Percentiles rank a stretch among this genome's conserved stretches.
Evolutionary conservation across 371 early-diverging fungal species (phyloP).

Genomic region (Mortierella sp.): DNA sequence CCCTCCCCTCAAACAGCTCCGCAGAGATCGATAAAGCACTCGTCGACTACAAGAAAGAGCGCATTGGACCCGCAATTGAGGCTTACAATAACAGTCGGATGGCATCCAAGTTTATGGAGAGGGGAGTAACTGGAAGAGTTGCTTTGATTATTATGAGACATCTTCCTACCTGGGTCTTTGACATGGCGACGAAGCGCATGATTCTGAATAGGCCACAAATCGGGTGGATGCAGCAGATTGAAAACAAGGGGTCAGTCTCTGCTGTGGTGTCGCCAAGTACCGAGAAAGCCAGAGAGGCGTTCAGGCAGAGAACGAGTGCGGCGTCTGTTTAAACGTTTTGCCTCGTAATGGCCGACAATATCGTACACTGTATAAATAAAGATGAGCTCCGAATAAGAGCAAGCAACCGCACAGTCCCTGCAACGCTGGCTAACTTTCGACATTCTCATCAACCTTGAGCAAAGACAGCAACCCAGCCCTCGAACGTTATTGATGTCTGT

Average conservation of each 20-base stretch:
- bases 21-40: not conserved
- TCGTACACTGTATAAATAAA: not conserved
- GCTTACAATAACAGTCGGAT: not conserved
- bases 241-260: too few species aligned
- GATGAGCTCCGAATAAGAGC: too few species aligned
- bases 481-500: too few species aligned
- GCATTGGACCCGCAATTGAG: not conserved
- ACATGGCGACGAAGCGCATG: not conserved
- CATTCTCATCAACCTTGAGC: too few species aligned
- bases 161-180: not conserved
- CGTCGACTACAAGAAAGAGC: not conserved
- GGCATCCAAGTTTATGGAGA: not conserved
- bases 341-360: too few species aligned
- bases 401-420: too few species aligned
- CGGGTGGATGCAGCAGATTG: not conserved
- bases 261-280: not conserved
- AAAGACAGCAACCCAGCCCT: too few species aligned
- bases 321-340: not conserved
- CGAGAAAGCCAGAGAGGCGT: not conserved
- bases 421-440: too few species aligned
- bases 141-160: not conserved
- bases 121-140: not conserved
- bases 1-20: not conserved
- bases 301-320: not conserved
- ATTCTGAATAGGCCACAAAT: not conserved